phyloP scores from a whole-genome alignment of 805 yeast genomes.

The Cyberlindnera euphorbiiphila region DNA sequence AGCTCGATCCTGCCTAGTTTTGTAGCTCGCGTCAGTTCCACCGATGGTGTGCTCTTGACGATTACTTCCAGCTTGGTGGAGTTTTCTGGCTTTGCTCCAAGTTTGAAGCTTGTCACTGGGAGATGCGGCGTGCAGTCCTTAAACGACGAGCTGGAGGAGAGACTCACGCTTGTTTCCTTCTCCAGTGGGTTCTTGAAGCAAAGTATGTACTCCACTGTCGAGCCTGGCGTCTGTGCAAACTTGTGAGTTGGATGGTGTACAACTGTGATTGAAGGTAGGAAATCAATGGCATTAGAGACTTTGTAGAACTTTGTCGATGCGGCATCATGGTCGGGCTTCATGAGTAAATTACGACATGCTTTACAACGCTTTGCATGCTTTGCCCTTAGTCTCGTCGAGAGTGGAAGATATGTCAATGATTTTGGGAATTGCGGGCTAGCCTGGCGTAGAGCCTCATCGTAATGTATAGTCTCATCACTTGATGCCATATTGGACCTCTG shows the following conservation, averaged over 20 bases:
- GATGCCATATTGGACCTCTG: not conserved
- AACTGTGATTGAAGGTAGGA: slow-evolving; percentile 19
- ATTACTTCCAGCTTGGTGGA: slow-evolving; percentile 19
- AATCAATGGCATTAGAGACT: slow-evolving; percentile 27
- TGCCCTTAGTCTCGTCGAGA: slow-evolving; percentile 18
- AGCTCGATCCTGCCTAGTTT: slow-evolving; percentile 31
- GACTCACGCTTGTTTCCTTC: slow-evolving; percentile 7
- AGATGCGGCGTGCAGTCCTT: slow-evolving; percentile 10
- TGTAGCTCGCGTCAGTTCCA: slow-evolving; percentile 26
- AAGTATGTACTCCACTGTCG: slow-evolving; percentile 7
- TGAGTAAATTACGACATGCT: slow-evolving; percentile 26
- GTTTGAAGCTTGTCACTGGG: slow-evolving; percentile 19
- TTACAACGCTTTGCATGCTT: slow-evolving; percentile 28
- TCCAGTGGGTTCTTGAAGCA: slow-evolving; percentile 20
- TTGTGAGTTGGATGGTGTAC: slow-evolving; percentile 4
- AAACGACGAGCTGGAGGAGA: slow-evolving; percentile 13
- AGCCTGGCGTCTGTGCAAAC: not conserved
- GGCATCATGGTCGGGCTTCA: slow-evolving; percentile 28
- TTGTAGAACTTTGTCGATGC: slow-evolving; percentile 27
- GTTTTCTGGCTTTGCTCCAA: slow-evolving; percentile 19
- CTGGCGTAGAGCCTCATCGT: slow-evolving; percentile 7
- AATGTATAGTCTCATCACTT: slow-evolving; percentile 1
- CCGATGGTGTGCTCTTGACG: slow-evolving; percentile 30
- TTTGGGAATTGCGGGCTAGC: slow-evolving; percentile 4
- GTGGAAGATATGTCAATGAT: slow-evolving; percentile 12